Conservation (phyloP, 2,329 filamentous ascomycete species). For the Microcyclospora tardicrescens region DNA sequence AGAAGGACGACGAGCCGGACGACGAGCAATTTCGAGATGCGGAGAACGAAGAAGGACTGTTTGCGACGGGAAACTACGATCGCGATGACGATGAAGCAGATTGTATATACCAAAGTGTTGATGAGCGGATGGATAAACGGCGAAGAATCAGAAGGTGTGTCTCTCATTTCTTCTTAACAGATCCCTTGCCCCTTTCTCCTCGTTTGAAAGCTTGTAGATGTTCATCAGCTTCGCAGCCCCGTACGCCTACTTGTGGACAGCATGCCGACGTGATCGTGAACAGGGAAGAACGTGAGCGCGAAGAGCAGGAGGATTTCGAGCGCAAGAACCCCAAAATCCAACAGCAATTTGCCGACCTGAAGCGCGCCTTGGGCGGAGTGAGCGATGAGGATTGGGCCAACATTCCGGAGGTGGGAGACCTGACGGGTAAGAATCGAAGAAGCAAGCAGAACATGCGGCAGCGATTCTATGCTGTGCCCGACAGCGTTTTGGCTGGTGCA, state of each 20-base stretch:
- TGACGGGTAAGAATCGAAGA: constrained; percentile 86
- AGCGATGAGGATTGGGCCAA: constrained; percentile 95
- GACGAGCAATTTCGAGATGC: constrained; percentile 85
- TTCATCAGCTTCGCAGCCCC: constrained; percentile 29
- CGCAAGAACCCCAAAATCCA: constrained; percentile 96
- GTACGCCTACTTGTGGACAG: constrained; percentile 44
- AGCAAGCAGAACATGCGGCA: constrained; percentile 64
- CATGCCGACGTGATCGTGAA: constrained; percentile 58
- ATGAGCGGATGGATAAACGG: constrained; percentile 91
- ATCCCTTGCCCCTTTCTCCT: constrained; percentile 7
- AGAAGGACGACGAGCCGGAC: constrained; percentile 60
- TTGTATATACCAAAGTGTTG: constrained; percentile 85
- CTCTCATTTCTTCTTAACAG: constrained; percentile 8
- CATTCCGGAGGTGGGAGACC: constrained; percentile 86
- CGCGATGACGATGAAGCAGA: constrained; percentile 97
- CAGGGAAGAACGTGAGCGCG: constrained; percentile 86
- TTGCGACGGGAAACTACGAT: constrained; percentile 90
- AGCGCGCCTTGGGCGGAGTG: constrained; percentile 74
- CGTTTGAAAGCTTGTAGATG: constrained; percentile 12
- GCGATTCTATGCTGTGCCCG: constrained; percentile 89
- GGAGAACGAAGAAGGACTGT: constrained; percentile 91
- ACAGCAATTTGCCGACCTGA: constrained; percentile 92
- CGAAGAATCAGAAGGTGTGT: constrained; percentile 78
- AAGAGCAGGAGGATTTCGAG: constrained; percentile 91
- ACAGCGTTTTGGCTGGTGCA: constrained; percentile 84